Percentiles rank a stretch among this genome's conserved stretches.
phyloP scores from a whole-genome alignment of 495 filamentous ascomycete species.

The Xylaria flabelliformis region DNA sequence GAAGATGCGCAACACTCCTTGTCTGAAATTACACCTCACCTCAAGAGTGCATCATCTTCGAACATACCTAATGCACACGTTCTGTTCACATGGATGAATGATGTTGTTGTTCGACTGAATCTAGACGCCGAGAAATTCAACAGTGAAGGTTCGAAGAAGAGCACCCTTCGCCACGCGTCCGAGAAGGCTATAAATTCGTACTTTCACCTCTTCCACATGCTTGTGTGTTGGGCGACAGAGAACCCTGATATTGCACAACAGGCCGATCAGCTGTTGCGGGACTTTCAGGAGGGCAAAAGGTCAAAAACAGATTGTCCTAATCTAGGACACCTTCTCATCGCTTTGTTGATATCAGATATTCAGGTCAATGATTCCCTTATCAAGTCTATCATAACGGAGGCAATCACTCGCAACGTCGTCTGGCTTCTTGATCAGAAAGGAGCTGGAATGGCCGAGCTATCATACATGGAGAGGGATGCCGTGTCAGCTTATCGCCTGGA shows the following conservation, averaged over 20 bases:
- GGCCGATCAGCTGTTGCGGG: conserved; percentile 42
- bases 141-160: conserved; percentile 31
- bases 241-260: conserved; percentile 33
- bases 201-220: conserved; percentile 60
- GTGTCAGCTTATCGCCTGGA: conserved; percentile 54
- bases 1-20: conserved; percentile 34
- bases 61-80: conserved; percentile 35
- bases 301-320: conserved; percentile 54
- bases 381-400: conserved; percentile 54
- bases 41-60: conserved; percentile 8
- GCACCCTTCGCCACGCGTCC: conserved; percentile 54
- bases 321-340: conserved; percentile 56
- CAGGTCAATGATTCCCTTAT: conserved; percentile 48
- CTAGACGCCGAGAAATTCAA: conserved; percentile 28
- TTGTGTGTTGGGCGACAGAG: conserved; percentile 50
- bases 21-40: conserved; percentile 18
- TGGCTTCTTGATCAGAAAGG: conserved; percentile 56
- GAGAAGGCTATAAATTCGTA: conserved; percentile 62
- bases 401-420: conserved; percentile 58
- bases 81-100: conserved; percentile 60
- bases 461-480: conserved; percentile 50
- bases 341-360: conserved; percentile 53
- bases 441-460: conserved; percentile 50
- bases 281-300: conserved; percentile 46
- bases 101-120: conserved; percentile 58